Conservation (phyloP, 2,329 filamentous ascomycete genomes). For the Phaeophleospora eucalypticola region DNA sequence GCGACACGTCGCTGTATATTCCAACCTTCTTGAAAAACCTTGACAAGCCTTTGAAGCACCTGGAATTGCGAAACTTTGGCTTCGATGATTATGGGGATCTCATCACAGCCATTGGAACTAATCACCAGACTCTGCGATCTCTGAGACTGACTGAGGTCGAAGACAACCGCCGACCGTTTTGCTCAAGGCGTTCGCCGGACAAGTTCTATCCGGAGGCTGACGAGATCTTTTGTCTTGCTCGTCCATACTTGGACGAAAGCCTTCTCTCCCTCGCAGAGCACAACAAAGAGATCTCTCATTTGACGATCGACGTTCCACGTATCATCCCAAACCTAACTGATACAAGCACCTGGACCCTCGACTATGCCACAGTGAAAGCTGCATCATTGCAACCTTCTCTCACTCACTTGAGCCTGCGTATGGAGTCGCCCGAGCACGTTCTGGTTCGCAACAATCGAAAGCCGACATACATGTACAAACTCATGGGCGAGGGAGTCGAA, state of each 20-base stretch:
- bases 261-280: background rate
- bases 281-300: background rate
- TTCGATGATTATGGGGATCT: conserved; percentile 1
- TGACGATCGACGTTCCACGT: conserved; percentile 1
- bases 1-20: background rate
- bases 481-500: background rate
- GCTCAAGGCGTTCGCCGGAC: background rate
- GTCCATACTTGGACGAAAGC: background rate
- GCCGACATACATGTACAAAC: background rate
- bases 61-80: background rate
- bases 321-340: background rate
- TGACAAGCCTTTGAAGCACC: background rate
- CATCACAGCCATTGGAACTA: too few species aligned
- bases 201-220: background rate
- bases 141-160: too few species aligned
- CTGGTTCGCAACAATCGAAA: background rate
- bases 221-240: background rate
- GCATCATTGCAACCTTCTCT: background rate
- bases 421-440: background rate
- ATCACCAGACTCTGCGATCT: too few species aligned
- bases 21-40: background rate
- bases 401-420: background rate
- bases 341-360: background rate
- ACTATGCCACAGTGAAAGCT: background rate
- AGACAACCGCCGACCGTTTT: too few species aligned